Evolutionary conservation across 2,329 filamentous ascomycete genomes (phyloP).

Genomic region (Tetracladium maxilliforme): DNA sequence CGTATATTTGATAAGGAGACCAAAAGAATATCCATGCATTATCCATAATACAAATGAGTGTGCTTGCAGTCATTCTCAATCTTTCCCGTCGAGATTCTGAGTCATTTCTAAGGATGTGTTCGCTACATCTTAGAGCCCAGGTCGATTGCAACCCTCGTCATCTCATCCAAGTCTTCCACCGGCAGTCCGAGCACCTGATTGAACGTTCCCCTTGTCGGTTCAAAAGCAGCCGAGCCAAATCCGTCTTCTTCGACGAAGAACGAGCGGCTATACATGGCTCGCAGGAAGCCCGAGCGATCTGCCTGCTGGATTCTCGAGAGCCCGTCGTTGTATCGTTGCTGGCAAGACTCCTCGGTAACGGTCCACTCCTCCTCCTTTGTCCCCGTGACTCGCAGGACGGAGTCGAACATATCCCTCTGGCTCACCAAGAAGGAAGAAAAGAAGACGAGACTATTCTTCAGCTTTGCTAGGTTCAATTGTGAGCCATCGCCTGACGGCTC

Average conservation of each 20-base stretch:
- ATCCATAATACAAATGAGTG: too few species aligned
- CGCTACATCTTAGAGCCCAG: too few species aligned
- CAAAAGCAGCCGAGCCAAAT: conserved; percentile 4
- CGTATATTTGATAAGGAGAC: too few species aligned
- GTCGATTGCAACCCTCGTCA: conserved; percentile 6
- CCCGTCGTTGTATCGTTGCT: too few species aligned
- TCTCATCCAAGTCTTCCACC: conserved; percentile 7
- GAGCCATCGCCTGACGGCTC: conserved; percentile 14
- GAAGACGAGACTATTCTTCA: conserved; percentile 23
- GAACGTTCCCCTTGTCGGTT: conserved; percentile 2
- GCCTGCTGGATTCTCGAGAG: too few species aligned
- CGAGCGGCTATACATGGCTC: too few species aligned
- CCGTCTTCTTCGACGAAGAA: too few species aligned
- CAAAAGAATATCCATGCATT: too few species aligned
- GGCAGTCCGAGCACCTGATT: conserved; percentile 7
- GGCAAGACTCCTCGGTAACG: conserved; percentile 4
- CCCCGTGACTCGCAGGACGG: conserved; percentile 8
- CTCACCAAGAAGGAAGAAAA: conserved; percentile 27
- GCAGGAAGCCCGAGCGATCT: too few species aligned
- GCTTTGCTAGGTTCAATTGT: conserved; percentile 19
- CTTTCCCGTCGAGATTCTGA: too few species aligned
- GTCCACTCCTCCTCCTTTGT: conserved; percentile 7
- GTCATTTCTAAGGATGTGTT: too few species aligned
- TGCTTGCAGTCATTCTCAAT: too few species aligned
- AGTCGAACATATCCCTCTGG: conserved; percentile 32